These are phyloP conservation scores for Melanomma pulvis-pyrius DNA, from an alignment of 495 filamentous ascomycete genomes.

Conservation along the genomic window DNA sequence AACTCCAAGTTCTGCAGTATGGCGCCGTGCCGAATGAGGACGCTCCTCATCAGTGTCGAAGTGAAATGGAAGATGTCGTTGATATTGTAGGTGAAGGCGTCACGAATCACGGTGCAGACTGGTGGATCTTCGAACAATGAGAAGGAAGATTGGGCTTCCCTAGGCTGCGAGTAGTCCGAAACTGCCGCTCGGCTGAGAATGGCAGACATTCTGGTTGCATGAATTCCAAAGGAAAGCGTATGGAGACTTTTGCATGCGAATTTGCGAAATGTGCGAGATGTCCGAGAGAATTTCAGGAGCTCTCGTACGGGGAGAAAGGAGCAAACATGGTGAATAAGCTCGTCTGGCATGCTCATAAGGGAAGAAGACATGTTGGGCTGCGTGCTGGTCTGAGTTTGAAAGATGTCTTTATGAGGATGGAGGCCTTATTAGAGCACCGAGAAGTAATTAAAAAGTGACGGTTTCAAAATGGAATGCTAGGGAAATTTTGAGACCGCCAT, in stretches of 20 bases:
- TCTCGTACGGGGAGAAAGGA: conserved; percentile 34
- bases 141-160: conserved; percentile 17
- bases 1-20: conserved; percentile 32
- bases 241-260: conserved; percentile 34
- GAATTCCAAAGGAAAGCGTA: conserved; percentile 39
- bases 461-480: no score
- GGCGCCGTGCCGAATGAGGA: conserved; percentile 40
- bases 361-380: conserved; percentile 23
- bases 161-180: conserved; percentile 15
- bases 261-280: conserved; percentile 22
- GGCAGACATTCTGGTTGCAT: conserved; percentile 22
- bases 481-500: no score
- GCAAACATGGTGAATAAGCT: conserved; percentile 38
- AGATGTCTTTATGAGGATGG: background rate
- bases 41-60: conserved; percentile 32
- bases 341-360: conserved; percentile 30
- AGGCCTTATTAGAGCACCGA: no score
- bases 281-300: conserved; percentile 35
- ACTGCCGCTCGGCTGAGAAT: conserved; percentile 26
- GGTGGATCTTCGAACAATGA: background rate
- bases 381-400: conserved; percentile 12
- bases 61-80: conserved; percentile 14
- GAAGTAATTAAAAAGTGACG: no score
- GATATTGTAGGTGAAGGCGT: conserved; percentile 17
- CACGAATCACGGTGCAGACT: conserved; percentile 34